Conservation (phyloP, 352 stramenopile genomes). For the Phytophthora kernoviae region DNA sequence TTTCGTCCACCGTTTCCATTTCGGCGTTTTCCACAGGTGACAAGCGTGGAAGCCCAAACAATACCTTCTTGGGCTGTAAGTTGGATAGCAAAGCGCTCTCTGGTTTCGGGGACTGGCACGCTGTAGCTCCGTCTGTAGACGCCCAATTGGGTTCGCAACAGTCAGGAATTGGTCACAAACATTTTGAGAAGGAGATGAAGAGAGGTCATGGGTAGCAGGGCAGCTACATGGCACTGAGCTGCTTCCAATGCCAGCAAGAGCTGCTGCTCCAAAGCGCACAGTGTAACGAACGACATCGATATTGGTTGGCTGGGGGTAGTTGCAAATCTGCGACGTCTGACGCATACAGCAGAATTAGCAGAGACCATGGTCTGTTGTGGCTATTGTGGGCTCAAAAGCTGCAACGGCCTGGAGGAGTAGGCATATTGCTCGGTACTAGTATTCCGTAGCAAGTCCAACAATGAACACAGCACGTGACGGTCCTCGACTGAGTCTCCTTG, state of each 20-base stretch:
- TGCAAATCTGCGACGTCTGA: background rate
- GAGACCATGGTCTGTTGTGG: too few species aligned
- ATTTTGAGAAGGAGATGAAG: background rate
- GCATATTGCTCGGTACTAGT: too few species aligned
- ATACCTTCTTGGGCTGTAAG: background rate
- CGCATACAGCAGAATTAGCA: too few species aligned
- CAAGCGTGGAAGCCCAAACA: background rate
- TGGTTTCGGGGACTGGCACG: background rate
- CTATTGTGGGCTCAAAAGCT: too few species aligned
- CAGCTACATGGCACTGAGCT: background rate
- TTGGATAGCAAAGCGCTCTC: background rate
- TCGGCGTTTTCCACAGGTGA: background rate
- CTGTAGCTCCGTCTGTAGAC: background rate
- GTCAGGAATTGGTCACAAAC: background rate
- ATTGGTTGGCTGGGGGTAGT: background rate
- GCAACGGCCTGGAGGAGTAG: too few species aligned
- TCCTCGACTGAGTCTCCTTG: conserved; percentile 16
- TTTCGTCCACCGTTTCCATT: background rate
- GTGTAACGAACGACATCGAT: background rate
- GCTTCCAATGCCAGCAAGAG: background rate
- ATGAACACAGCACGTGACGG: background rate
- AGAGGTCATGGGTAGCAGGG: background rate
- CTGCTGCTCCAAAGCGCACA: background rate
- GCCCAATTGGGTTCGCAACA: background rate
- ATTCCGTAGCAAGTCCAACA: too few species aligned